Conservation (phyloP, 179 eudicot genomes). For the Camellia oleifera region DNA sequence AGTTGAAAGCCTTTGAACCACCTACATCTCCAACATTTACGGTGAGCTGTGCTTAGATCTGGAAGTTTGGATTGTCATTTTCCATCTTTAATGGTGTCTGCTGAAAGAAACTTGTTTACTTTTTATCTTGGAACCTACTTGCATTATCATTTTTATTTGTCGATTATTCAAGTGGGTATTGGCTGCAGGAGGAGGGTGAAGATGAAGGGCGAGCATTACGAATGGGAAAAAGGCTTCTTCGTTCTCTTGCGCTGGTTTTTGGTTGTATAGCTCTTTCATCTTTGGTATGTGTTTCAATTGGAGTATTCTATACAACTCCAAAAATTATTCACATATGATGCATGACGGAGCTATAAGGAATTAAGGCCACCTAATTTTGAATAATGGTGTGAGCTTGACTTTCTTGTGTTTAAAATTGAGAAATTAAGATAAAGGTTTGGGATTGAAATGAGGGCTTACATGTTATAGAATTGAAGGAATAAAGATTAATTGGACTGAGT, state of each 20-base stretch:
- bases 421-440: neutral
- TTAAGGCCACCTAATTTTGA: neutral
- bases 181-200: constrained; percentile 87
- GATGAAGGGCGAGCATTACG: constrained; percentile 73
- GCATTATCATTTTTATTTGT: neutral
- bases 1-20: constrained; percentile 79
- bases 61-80: neutral
- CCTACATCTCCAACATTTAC: constrained; percentile 51
- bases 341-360: neutral
- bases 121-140: neutral
- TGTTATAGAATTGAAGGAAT: neutral
- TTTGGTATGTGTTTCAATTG: constrained; percentile 52
- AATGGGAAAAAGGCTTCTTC: constrained; percentile 88
- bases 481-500: no score
- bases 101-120: neutral
- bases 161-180: constrained; percentile 22
- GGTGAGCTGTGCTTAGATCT: constrained; percentile 41
- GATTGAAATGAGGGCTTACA: neutral
- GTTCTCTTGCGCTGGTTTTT: constrained; percentile 80
- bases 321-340: no score
- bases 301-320: neutral
- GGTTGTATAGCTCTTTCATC: constrained; percentile 78
- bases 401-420: neutral
- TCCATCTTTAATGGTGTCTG: constrained; percentile 5
- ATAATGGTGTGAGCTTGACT: neutral